A percentile compares a stretch with the other conserved stretches of the same genome.
Conservation (phyloP, 2,329 filamentous ascomycete genomes). For the Periglandula ipomoeae region DNA sequence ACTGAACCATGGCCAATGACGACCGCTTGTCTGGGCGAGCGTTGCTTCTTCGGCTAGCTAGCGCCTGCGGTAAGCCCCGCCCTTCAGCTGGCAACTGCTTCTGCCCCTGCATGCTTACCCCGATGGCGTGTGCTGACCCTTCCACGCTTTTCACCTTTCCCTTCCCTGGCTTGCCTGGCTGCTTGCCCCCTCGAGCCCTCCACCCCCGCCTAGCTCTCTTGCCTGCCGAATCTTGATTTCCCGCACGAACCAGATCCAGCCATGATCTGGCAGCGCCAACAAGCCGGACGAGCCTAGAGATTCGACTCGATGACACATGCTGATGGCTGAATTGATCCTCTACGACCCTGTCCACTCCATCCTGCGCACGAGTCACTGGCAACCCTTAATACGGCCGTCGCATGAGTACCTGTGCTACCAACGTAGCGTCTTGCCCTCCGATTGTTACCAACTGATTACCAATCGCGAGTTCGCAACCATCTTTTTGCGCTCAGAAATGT, state of each 20-base stretch:
- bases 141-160: not conserved
- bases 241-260: not conserved
- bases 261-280: not conserved
- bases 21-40: not conserved
- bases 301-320: not conserved
- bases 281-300: not conserved
- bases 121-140: too few relatives aligned
- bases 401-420: too few relatives aligned
- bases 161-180: not conserved
- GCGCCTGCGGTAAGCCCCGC: not conserved
- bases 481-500: too few relatives aligned
- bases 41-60: not conserved
- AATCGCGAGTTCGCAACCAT: too few relatives aligned
- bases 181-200: too few relatives aligned
- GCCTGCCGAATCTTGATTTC: constrained; percentile 9
- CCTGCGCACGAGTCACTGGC: too few relatives aligned
- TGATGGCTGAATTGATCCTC: not conserved
- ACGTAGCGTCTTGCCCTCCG: too few relatives aligned
- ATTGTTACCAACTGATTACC: too few relatives aligned
- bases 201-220: not conserved
- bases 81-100: constrained; percentile 4
- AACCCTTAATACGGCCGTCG: too few relatives aligned
- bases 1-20: not conserved
- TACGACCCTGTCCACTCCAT: too few relatives aligned
- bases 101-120: not conserved